Percentiles rank a stretch among this genome's conserved stretches.
Conservation (phyloP, 768 basidiomycete genomes). For the Mycena vitilis region DNA sequence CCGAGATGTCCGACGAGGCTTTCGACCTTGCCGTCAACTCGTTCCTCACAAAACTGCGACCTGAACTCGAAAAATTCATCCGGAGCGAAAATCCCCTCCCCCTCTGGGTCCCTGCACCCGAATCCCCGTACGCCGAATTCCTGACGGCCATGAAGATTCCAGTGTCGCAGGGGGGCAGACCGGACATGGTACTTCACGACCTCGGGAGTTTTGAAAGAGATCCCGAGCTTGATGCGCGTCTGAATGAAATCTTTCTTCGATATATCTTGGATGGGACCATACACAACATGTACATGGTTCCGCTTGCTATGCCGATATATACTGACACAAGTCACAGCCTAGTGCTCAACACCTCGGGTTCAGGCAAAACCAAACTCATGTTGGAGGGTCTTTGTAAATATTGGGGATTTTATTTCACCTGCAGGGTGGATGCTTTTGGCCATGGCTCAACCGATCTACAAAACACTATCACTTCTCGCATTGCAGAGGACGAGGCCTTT, state of each 20-base stretch:
- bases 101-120: neutral
- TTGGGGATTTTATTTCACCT: conserved; percentile 64
- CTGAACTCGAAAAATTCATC: neutral
- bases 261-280: neutral
- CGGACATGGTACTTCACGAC: conserved; percentile 15
- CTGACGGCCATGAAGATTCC: conserved; percentile 9
- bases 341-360: conserved; percentile 58
- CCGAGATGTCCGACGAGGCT: too few species aligned
- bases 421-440: conserved; percentile 54
- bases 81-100: neutral
- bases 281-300: neutral
- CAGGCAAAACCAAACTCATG: conserved; percentile 58
- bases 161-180: neutral
- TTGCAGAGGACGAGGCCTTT: conserved; percentile 51
- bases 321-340: conserved; percentile 47
- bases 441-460: conserved; percentile 59
- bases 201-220: neutral
- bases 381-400: conserved; percentile 57
- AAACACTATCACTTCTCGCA: conserved; percentile 51
- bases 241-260: neutral
- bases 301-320: neutral
- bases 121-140: neutral
- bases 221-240: neutral
- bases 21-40: too few species aligned
- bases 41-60: conserved; percentile 2